A percentile compares a stretch with the other conserved stretches of the same genome.
phyloP scores from a whole-genome alignment of 345 rosid species.

The Boechera divaricarpa region DNA sequence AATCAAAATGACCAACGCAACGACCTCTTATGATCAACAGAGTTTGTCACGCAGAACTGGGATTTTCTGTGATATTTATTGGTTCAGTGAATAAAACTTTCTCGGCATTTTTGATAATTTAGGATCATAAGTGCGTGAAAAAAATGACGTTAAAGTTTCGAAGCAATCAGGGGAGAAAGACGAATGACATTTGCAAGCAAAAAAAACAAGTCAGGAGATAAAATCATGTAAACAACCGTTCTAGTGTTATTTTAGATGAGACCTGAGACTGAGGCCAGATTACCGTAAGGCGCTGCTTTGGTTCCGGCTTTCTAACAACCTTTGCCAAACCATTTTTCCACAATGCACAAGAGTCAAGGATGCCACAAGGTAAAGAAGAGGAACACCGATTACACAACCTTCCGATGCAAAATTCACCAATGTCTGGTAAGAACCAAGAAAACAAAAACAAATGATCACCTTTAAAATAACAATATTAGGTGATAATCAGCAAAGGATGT shows the following conservation, averaged over 20 bases:
- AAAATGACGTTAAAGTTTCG: not conserved
- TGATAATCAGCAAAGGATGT: constrained; percentile 9
- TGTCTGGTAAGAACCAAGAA: constrained; percentile 54
- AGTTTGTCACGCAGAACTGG: not conserved
- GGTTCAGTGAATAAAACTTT: not conserved
- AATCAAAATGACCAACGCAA: not conserved
- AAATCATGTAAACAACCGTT: constrained; percentile 3
- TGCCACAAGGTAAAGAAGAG: constrained; percentile 75
- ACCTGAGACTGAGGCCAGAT: constrained; percentile 29
- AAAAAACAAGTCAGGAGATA: constrained; percentile 12
- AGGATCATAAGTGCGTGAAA: not conserved
- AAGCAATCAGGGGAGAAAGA: constrained; percentile 14
- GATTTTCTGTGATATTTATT: not conserved
- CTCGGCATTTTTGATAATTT: not conserved
- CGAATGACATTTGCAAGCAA: constrained; percentile 11
- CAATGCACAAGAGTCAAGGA: constrained; percentile 72
- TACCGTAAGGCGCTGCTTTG: constrained; percentile 25
- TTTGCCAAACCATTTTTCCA: constrained; percentile 79
- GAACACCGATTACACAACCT: constrained; percentile 81
- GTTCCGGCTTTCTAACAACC: constrained; percentile 62
- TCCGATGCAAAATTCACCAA: constrained; percentile 80
- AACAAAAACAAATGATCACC: not conserved
- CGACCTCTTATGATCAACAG: not conserved
- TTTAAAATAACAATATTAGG: not conserved
- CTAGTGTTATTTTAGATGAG: constrained; percentile 19